These are phyloP conservation scores for Exsudoporus frostii DNA, from an alignment of 768 basidiomycete species.

Conservation along the genomic window DNA sequence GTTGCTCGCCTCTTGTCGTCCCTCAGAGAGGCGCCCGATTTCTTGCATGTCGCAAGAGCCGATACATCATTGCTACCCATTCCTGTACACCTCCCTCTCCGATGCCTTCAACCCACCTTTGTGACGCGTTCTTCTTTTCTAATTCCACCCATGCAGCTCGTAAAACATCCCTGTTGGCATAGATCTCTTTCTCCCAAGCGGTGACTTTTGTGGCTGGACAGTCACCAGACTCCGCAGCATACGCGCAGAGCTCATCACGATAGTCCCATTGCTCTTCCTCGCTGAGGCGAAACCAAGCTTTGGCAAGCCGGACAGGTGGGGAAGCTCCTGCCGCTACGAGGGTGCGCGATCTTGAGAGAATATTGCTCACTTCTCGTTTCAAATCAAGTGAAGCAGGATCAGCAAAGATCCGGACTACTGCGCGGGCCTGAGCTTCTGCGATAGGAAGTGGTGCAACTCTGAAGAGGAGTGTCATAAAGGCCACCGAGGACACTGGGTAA, in stretches of 20 bases:
- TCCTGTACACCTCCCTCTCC: slow-evolving; percentile 54
- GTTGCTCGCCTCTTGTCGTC: background rate
- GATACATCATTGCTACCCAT: slow-evolving; percentile 54
- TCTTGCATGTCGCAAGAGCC: slow-evolving; percentile 26
- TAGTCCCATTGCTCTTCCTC: slow-evolving; percentile 63
- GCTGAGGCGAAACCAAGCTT: slow-evolving; percentile 54
- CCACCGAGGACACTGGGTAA: slow-evolving; percentile 50
- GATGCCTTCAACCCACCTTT: slow-evolving; percentile 60
- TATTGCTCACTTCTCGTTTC: slow-evolving; percentile 44
- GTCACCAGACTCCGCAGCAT: slow-evolving; percentile 37
- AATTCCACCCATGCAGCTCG: slow-evolving; percentile 57
- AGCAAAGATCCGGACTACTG: slow-evolving; percentile 53
- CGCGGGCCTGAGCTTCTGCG: slow-evolving; percentile 73
- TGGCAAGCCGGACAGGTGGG: slow-evolving; percentile 41
- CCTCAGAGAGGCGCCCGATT: background rate
- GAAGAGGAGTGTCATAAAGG: slow-evolving; percentile 61
- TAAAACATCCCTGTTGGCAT: slow-evolving; percentile 44
- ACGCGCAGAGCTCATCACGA: slow-evolving; percentile 53
- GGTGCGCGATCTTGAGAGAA: slow-evolving; percentile 47
- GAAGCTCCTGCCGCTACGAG: slow-evolving; percentile 36
- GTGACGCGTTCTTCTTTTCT: slow-evolving; percentile 54
- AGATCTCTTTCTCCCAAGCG: slow-evolving; percentile 60
- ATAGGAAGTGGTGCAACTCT: slow-evolving; percentile 72
- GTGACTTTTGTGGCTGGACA: slow-evolving; percentile 37
- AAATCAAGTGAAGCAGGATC: slow-evolving; percentile 49